These are phyloP conservation scores for Dissoconium aciculare DNA, from an alignment of 2,329 filamentous ascomycete genomes.

Conservation along the genomic window DNA sequence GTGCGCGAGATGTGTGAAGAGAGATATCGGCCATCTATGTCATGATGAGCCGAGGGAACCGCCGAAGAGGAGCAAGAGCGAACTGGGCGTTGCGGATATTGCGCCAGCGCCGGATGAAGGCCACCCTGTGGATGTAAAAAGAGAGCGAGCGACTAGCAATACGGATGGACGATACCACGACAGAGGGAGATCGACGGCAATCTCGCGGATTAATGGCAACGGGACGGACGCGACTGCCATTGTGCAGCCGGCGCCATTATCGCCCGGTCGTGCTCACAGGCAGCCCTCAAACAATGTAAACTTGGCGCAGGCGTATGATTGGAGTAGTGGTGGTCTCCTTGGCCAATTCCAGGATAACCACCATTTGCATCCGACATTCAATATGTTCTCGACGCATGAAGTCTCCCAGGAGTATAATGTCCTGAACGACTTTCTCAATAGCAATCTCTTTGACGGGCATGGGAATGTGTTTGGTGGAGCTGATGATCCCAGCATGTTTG, in stretches of 20 bases:
- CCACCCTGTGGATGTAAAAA: slow-evolving; percentile 5
- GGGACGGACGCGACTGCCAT: slow-evolving; percentile 2
- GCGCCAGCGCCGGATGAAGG: slow-evolving; percentile 15
- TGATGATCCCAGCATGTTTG: slow-evolving; percentile 33
- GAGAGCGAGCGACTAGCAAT: slow-evolving; percentile 6
- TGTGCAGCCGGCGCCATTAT: slow-evolving; percentile 38
- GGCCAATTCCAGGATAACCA: slow-evolving; percentile 91
- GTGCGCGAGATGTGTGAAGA: slow-evolving; percentile 93
- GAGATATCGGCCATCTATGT: slow-evolving; percentile 95
- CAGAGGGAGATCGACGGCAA: slow-evolving; percentile 6
- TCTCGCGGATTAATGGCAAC: slow-evolving; percentile 4
- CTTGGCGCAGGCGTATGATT: slow-evolving; percentile 38
- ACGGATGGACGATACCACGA: slow-evolving; percentile 8
- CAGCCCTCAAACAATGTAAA: slow-evolving; percentile 30
- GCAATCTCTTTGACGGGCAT: slow-evolving; percentile 63
- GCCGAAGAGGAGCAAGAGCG: slow-evolving; percentile 62
- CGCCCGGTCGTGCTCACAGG: slow-evolving; percentile 25
- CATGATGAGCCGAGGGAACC: slow-evolving; percentile 91
- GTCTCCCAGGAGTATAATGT: slow-evolving; percentile 94
- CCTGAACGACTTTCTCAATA: slow-evolving; percentile 90
- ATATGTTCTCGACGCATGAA: slow-evolving; percentile 85
- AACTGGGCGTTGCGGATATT: slow-evolving; percentile 24
- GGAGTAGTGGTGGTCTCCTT: slow-evolving; percentile 58
- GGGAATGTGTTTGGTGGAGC: slow-evolving; percentile 28
- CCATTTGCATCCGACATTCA: slow-evolving; percentile 76